These are phyloP conservation scores for Phytophthora hibernalis DNA, from an alignment of 352 stramenopile genomes.

Conservation along the genomic window DNA sequence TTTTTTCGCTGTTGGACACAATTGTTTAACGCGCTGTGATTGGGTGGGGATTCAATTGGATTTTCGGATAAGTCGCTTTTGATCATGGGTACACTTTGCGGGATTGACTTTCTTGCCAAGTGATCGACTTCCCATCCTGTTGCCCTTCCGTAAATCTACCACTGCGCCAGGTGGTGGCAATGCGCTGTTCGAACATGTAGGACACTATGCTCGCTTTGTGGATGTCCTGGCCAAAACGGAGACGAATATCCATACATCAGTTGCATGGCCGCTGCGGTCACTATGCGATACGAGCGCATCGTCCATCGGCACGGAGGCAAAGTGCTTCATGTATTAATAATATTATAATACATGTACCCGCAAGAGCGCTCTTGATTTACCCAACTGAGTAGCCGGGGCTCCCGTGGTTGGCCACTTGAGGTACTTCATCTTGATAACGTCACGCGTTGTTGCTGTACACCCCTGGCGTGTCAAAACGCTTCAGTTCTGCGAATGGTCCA, in stretches of 20 bases:
- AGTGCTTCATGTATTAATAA: too few relatives aligned
- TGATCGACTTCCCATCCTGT: constrained; percentile 19
- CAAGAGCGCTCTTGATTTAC: background rate
- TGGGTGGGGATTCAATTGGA: constrained; percentile 14
- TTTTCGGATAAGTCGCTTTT: constrained; percentile 35
- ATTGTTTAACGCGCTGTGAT: background rate
- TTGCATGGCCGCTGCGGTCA: constrained; percentile 18
- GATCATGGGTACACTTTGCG: constrained; percentile 7
- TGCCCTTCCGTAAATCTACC: constrained; percentile 23
- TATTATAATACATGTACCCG: too few relatives aligned
- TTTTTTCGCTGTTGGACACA: constrained; percentile 31
- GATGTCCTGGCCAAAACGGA: constrained; percentile 13
- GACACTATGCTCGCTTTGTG: constrained; percentile 14
- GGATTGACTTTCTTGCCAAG: constrained; percentile 11
- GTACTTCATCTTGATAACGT: background rate
- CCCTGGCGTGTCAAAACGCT: background rate
- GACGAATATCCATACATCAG: background rate
- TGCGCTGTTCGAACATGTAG: constrained; percentile 27
- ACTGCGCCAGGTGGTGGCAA: constrained; percentile 13
- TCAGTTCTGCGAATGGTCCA: background rate
- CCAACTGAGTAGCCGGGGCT: background rate
- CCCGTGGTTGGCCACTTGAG: background rate
- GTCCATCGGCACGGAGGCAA: background rate
- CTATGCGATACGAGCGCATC: constrained; percentile 31
- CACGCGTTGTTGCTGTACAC: background rate